Base-by-base conservation (phyloP, 305 asterid genomes). In the Nicotiana rustica region DNA sequence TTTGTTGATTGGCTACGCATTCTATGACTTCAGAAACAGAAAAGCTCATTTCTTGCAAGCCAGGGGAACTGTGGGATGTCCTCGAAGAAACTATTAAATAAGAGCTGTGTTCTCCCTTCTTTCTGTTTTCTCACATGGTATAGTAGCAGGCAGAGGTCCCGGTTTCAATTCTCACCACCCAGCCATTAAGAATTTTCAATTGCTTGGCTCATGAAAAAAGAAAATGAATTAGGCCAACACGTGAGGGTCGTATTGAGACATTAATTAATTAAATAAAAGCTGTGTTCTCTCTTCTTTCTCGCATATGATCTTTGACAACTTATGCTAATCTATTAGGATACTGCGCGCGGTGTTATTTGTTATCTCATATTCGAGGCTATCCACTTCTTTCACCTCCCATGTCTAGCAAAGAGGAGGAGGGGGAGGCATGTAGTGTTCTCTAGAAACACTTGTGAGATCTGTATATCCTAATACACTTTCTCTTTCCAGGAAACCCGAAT, bases 401-500 rank as follows among this genome's bases (percentile, higher is more conserved):
- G 35, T 70, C 19, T 41, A 41, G 35, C 35, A 41, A 38, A 41
- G 78, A 41, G 59, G 10, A 35, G 78, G 29, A 17, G 18, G 5
- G 12, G 59, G 59, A 70, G 78, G 55, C 56, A 36, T n/a, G 31
- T 9, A 68, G 19, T 70, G 29, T 70, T 41, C 59, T 38, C n/a
- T 70, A 18, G 19, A 19, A 41, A 10, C 59, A 70, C 35, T 70
- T 52, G 17, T 70, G 78, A 41, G 14, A 35, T 57, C 31, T 33
- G 52, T 19, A 33, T 33, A 84, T 18, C 64, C 64, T 57, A 49
- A 57, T 57, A 57, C 10, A 5, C 57, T 69, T 60, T 77, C 21
- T 55, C 57, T 35, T 81, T 85, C 14, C 86, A 87, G 90, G 68
- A 87, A 85, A 83, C 86, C 88, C 18, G 90, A 87, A 69, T 85